Percentiles rank a stretch among this genome's conserved stretches.
These are phyloP conservation scores for Brassica hybrid DNA, from an alignment of 441 rosid genomes.

Conservation along the genomic window DNA sequence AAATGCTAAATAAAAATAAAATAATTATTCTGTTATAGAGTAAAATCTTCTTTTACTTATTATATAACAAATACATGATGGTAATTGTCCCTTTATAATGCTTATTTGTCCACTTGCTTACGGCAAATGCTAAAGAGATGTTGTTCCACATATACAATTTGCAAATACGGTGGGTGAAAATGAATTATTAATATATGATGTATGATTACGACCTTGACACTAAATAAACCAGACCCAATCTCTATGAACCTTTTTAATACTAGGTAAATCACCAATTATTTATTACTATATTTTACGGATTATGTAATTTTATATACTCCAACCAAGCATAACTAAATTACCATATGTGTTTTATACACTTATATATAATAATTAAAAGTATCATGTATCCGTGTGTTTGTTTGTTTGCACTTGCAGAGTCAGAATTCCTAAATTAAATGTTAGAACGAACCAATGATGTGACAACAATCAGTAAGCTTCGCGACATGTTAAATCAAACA, in stretches of 20 bases:
- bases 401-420: background rate
- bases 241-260: background rate
- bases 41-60: too few species aligned
- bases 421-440: background rate
- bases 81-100: background rate
- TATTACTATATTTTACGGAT: background rate
- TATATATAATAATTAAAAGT: background rate
- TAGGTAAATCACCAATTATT: too few species aligned
- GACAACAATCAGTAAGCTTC: constrained; percentile 2
- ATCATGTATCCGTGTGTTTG: background rate
- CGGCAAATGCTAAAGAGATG: background rate
- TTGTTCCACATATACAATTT: background rate
- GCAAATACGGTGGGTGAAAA: background rate
- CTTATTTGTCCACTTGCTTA: background rate
- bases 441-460: constrained; percentile 5
- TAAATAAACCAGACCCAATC: background rate
- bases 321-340: background rate
- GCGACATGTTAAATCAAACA: background rate
- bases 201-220: background rate
- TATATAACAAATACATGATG: background rate
- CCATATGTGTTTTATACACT: background rate
- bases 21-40: too few species aligned
- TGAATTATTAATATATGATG: background rate
- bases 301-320: background rate
- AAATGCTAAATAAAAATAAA: too few species aligned